phyloP scores from a whole-genome alignment of 2,329 filamentous ascomycete genomes.

The Atkinsonella texensis region DNA sequence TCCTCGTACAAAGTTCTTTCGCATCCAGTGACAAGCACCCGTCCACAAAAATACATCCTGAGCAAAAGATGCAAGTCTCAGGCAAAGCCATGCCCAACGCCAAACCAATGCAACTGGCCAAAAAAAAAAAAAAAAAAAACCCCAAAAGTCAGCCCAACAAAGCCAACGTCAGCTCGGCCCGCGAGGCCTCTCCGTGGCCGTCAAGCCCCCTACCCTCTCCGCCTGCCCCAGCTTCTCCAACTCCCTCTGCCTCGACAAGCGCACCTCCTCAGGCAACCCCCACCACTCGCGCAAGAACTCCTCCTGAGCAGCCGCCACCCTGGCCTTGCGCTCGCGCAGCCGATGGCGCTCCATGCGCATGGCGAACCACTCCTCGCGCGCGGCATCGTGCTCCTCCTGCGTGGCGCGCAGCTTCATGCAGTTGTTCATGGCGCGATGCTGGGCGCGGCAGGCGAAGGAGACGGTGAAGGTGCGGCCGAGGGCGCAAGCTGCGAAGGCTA shows the following conservation, averaged over 20 bases:
- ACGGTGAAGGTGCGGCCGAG: constrained; percentile 75
- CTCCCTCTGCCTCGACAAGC: constrained; percentile 35
- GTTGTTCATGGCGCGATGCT: constrained; percentile 78
- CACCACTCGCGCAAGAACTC: constrained; percentile 56
- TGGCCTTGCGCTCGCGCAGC: constrained; percentile 52
- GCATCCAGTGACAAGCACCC: background rate
- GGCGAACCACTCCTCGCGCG: constrained; percentile 88
- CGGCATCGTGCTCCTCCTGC: constrained; percentile 72
- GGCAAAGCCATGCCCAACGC: background rate
- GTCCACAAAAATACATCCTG: background rate
- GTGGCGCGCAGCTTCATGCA: constrained; percentile 88
- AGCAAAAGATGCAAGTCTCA: background rate
- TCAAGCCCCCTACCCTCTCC: constrained; percentile 45
- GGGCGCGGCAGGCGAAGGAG: constrained; percentile 70
- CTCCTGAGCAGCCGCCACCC: constrained; percentile 49
- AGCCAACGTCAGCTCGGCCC: background rate
- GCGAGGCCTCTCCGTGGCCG: constrained; percentile 22
- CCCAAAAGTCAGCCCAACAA: background rate
- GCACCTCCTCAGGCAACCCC: constrained; percentile 46
- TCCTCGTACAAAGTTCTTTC: background rate
- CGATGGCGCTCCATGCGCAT: constrained; percentile 57
- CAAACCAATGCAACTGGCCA: background rate
- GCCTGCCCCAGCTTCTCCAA: constrained; percentile 36
- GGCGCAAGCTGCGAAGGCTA: constrained; percentile 82
- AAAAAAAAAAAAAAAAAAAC: background rate